Conservation (phyloP, 2,329 filamentous ascomycete species). For the Fusarium palustre region DNA sequence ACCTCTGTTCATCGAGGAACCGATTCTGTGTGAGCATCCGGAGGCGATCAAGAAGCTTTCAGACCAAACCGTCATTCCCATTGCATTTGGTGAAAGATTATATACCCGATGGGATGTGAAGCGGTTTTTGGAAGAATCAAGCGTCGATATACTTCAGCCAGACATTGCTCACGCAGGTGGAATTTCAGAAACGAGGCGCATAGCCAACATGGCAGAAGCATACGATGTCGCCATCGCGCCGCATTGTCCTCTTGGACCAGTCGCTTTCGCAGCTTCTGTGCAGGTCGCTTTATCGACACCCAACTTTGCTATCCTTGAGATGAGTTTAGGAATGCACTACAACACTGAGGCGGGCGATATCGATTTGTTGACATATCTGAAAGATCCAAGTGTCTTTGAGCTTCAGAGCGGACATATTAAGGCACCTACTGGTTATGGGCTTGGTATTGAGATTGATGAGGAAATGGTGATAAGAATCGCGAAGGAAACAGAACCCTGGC, state of each 20-base stretch:
- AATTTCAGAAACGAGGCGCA: slow-evolving; percentile 76
- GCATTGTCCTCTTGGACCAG: slow-evolving; percentile 78
- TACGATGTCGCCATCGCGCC: slow-evolving; percentile 81
- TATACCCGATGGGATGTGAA: slow-evolving; percentile 80
- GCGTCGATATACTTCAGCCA: slow-evolving; percentile 78
- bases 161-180: slow-evolving; percentile 79
- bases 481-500: slow-evolving; percentile 71
- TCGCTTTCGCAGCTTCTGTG: slow-evolving; percentile 77
- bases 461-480: slow-evolving; percentile 71
- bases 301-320: slow-evolving; percentile 81
- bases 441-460: slow-evolving; percentile 80
- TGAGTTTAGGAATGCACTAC: slow-evolving; percentile 84
- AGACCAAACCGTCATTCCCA: slow-evolving; percentile 62
- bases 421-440: slow-evolving; percentile 67
- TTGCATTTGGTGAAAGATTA: slow-evolving; percentile 78
- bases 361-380: slow-evolving; percentile 75
- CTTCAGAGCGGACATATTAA: slow-evolving; percentile 75
- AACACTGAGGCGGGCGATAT: slow-evolving; percentile 72
- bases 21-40: slow-evolving; percentile 74
- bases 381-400: slow-evolving; percentile 72
- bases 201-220: slow-evolving; percentile 77
- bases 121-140: slow-evolving; percentile 74
- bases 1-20: slow-evolving; percentile 82
- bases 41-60: slow-evolving; percentile 66
- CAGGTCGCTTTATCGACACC: slow-evolving; percentile 71